These are phyloP conservation scores for Setaria italica DNA, from an alignment of 202 grass and related monocot species.

Conservation along the genomic window DNA sequence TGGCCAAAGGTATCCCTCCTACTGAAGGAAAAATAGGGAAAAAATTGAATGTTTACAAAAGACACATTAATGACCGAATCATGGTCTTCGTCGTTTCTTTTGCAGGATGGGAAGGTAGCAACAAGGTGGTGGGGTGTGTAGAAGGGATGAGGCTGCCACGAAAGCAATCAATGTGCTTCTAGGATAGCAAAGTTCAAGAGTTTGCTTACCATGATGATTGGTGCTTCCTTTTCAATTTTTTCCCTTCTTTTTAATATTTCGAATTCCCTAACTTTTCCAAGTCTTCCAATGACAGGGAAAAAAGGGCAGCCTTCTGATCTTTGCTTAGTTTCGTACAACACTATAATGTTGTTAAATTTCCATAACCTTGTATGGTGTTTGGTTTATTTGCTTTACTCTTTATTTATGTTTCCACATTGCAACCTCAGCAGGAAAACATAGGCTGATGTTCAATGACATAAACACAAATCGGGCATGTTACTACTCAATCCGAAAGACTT, in stretches of 20 bases:
- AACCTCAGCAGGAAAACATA: background rate
- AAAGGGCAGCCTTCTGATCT: slow-evolving; percentile 6
- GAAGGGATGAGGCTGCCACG: slow-evolving; percentile 50
- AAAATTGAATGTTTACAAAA: background rate
- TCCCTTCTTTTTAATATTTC: background rate
- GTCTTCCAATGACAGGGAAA: slow-evolving; percentile 7
- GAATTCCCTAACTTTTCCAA: background rate
- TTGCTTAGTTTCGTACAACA: background rate
- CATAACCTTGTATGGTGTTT: background rate
- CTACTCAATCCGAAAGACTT: background rate
- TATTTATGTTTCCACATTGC: background rate
- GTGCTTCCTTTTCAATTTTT: background rate
- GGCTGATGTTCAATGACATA: background rate
- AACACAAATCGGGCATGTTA: background rate
- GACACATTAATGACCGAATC: slow-evolving; percentile 25
- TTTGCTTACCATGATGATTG: background rate
- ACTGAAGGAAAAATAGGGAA: background rate
- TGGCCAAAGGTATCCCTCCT: slow-evolving; percentile 54
- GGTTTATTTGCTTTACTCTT: background rate
- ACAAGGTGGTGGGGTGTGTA: slow-evolving; percentile 52
- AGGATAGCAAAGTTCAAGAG: slow-evolving; percentile 3
- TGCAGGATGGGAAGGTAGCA: slow-evolving; percentile 63
- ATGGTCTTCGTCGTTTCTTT: background rate
- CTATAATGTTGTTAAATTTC: background rate
- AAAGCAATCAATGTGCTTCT: slow-evolving; percentile 60